Evolutionary conservation across 805 yeast species (phyloP).

Genomic region (Pichia occidentalis): DNA sequence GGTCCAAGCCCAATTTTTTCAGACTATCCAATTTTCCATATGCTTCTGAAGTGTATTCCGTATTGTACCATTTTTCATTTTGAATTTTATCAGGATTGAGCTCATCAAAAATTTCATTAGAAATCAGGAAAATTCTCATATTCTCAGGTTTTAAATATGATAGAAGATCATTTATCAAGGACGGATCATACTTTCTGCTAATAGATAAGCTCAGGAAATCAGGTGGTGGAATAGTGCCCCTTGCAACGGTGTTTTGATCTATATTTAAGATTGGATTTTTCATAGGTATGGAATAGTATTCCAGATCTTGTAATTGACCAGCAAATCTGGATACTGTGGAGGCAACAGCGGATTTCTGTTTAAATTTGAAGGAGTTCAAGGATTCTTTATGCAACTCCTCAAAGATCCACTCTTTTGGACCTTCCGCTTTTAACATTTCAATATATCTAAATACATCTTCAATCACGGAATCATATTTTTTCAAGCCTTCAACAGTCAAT

Average conservation of each 20-base stretch:
- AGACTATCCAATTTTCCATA: conserved; percentile 32
- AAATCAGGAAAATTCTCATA: conserved; percentile 50
- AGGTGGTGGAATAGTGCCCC: conserved; percentile 51
- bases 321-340: conserved; percentile 54
- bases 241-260: neutral
- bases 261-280: conserved; percentile 13
- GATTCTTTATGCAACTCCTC: conserved; percentile 69
- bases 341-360: conserved; percentile 68
- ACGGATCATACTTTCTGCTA: conserved; percentile 52
- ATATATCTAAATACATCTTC: conserved; percentile 66
- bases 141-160: conserved; percentile 49
- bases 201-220: conserved; percentile 50
- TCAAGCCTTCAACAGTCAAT: conserved; percentile 66
- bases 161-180: conserved; percentile 43
- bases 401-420: conserved; percentile 74
- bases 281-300: conserved; percentile 21
- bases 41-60: conserved; percentile 55
- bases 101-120: conserved; percentile 39
- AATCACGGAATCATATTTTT: conserved; percentile 55
- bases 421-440: conserved; percentile 45
- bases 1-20: conserved; percentile 35
- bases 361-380: conserved; percentile 66
- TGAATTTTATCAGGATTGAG: conserved; percentile 28
- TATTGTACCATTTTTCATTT: conserved; percentile 85
- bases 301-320: conserved; percentile 23